Evolutionary conservation across 768 basidiomycete species (phyloP).

Genomic region (Amanita pallidorosea): DNA sequence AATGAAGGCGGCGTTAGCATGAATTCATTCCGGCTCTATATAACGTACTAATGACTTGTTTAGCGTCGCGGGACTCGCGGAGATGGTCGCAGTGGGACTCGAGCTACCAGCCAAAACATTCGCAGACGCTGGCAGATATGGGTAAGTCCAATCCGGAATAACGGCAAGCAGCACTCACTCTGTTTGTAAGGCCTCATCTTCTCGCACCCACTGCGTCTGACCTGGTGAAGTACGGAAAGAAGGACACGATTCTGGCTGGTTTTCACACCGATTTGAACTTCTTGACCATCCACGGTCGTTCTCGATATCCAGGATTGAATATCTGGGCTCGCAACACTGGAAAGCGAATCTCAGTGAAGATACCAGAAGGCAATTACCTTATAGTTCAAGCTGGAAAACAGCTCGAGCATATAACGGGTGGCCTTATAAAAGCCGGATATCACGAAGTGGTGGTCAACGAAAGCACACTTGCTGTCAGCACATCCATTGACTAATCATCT

Average conservation of each 20-base stretch:
- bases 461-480: constrained; percentile 55
- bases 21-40: neutral
- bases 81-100: constrained; percentile 82
- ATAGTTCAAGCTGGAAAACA: constrained; percentile 96
- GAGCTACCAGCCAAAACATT: constrained; percentile 63
- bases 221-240: constrained; percentile 63
- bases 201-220: constrained; percentile 94
- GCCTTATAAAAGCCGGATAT: constrained; percentile 84
- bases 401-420: constrained; percentile 77
- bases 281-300: constrained; percentile 83
- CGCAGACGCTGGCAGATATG: constrained; percentile 73
- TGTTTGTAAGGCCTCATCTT: constrained; percentile 51
- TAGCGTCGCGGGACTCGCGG: constrained; percentile 78
- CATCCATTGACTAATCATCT: neutral
- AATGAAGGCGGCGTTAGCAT: constrained; percentile 78
- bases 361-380: constrained; percentile 72
- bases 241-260: constrained; percentile 83
- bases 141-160: constrained; percentile 33
- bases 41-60: neutral
- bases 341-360: constrained; percentile 78
- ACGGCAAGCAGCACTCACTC: neutral
- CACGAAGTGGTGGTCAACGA: constrained; percentile 93
- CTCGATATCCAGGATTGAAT: constrained; percentile 78
- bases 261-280: constrained; percentile 95
- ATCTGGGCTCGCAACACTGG: constrained; percentile 95